Evolutionary conservation across 2,329 filamentous ascomycete genomes (phyloP), one percentile per base, ranked within the genome.

Genomic region (Cladosporium sp.): DNA sequence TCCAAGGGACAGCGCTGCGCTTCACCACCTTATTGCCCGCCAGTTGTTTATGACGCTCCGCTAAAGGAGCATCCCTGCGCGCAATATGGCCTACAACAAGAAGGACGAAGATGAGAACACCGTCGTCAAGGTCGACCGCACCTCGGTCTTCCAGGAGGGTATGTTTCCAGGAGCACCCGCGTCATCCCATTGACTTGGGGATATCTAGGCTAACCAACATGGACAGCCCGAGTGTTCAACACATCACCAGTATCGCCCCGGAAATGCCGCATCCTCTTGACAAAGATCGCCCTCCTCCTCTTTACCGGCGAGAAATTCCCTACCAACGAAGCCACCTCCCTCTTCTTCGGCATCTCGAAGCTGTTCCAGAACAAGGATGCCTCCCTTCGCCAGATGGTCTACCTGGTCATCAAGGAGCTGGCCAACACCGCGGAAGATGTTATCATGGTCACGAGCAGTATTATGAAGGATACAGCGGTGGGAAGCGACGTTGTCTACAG

Each of bases 281-380:
- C 93, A 67, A 97, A 98, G 80, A 93, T 98, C 68, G 89, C 89
- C 46, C 86, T 97, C 54, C 85, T 98, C 59, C 81, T 98, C 64
- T 96, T 96, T 74, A 97, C 90, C 16, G 93, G 93, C 64, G 93
- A 98, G 77, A 90, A 85, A 69, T 98, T 97, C 78, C 91, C 92
- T 43, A 92, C 87, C 55, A 95, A 95, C 69, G 93, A 98, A 82
- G 93, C 93, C 63, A 97, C 93, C 32, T 92, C 89, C 44, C 86
- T 98, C 60, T 98, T 98, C 83, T 97, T 97, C 71, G 91, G 92
- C 64, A 97, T 95, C 72, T 97, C 92, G 57, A 97, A 97, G 80
- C 82, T 97, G 56, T 98, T 98, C 81, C 92, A 97, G 79, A 97
- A 97, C 76, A 97, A 96, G 74, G 93, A 98, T 85, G 87, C 91